Evolutionary conservation across 495 filamentous ascomycete genomes (phyloP).

Genomic region (Trichoderma asperelloides): DNA sequence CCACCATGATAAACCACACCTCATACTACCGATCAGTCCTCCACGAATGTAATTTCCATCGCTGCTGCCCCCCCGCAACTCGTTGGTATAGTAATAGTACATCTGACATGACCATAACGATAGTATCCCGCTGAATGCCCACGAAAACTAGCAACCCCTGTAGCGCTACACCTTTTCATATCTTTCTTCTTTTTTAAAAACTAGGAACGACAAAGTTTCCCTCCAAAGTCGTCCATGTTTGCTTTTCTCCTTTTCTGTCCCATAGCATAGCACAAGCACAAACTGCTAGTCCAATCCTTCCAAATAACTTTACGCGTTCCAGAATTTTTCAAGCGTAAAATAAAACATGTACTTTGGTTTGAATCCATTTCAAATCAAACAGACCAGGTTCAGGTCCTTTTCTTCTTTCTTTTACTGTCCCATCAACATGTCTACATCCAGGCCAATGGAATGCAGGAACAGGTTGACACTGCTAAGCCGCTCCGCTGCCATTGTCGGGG

Average conservation of each 20-base stretch:
- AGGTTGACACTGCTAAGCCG: conserved; percentile 88
- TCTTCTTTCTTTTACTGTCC: neutral
- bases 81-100: neutral
- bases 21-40: neutral
- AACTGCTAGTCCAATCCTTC: conserved; percentile 2
- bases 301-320: neutral
- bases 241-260: neutral
- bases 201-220: neutral
- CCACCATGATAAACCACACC: neutral
- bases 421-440: conserved; percentile 83
- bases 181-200: neutral
- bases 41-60: neutral
- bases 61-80: neutral
- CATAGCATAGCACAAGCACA: neutral
- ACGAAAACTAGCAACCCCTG: neutral
- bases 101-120: neutral
- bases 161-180: neutral
- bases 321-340: neutral
- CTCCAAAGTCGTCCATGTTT: neutral
- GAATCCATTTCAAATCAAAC: neutral
- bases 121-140: neutral
- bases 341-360: neutral
- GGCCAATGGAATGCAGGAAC: conserved; percentile 95
- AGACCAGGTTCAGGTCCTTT: neutral
- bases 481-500: conserved; percentile 69